phyloP scores from a whole-genome alignment of 495 filamentous ascomycete genomes.

The Lophiotrema nucula region DNA sequence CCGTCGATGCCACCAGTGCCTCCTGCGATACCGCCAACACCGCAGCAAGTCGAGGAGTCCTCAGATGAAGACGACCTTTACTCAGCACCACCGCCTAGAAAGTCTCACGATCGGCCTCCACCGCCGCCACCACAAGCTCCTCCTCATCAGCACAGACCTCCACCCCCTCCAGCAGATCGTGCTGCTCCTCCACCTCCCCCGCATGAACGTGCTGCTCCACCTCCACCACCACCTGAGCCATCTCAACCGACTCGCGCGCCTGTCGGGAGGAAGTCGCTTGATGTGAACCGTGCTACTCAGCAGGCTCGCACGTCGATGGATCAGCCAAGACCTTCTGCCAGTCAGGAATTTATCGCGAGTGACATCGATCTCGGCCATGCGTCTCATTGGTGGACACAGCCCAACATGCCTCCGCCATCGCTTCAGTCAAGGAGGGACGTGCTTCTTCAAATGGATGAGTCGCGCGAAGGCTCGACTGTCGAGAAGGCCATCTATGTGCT shows the following conservation, averaged over 20 bases:
- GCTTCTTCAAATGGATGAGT: slow-evolving; percentile 79
- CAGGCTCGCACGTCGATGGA: slow-evolving; percentile 71
- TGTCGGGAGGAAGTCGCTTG: slow-evolving; percentile 64
- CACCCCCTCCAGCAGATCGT: slow-evolving; percentile 22
- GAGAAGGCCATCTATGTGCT: slow-evolving; percentile 80
- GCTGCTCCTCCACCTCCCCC: slow-evolving; percentile 19
- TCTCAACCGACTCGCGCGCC: slow-evolving; percentile 38
- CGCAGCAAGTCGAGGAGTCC: slow-evolving; percentile 27
- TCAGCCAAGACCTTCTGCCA: slow-evolving; percentile 60
- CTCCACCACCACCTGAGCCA: slow-evolving; percentile 46
- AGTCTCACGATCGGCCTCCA: slow-evolving; percentile 41
- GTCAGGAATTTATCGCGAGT: slow-evolving; percentile 78
- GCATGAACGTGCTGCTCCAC: slow-evolving; percentile 17
- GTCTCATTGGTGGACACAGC: slow-evolving; percentile 81
- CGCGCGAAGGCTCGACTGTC: slow-evolving; percentile 63
- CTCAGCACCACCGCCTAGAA: slow-evolving; percentile 37
- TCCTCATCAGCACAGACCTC: slow-evolving; percentile 29
- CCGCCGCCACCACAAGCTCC: slow-evolving; percentile 35
- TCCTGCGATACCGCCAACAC: slow-evolving; percentile 7
- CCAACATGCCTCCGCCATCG: slow-evolving; percentile 70
- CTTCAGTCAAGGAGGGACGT: slow-evolving; percentile 83
- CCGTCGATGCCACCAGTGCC: slow-evolving; percentile 10
- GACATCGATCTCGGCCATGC: slow-evolving; percentile 75
- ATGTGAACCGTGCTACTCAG: slow-evolving; percentile 57
- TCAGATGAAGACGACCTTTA: slow-evolving; percentile 40